Base-by-base conservation (phyloP, 768 basidiomycete species). In the Calocera viscosa region DNA sequence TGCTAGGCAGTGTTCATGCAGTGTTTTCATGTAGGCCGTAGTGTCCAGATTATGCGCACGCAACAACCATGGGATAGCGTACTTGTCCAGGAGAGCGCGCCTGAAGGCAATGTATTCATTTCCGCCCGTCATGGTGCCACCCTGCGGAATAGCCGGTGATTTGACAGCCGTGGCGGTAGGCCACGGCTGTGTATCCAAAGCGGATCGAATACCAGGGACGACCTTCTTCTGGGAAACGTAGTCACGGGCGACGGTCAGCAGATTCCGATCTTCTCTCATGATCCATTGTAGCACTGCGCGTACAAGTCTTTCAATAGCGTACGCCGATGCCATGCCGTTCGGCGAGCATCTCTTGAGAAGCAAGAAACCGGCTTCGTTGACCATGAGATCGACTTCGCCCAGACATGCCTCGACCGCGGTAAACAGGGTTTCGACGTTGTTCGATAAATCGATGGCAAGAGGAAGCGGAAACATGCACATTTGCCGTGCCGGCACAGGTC, bases 331-430 rank as follows among this genome's bases (percentile, higher is more conserved):
- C 74, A 90, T 79, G 17, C 85, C 82, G 69, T 83, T 87, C 0
- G 90, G 90, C 86, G 86, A 90, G 69, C 89, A 83, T 71, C 85
- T 81, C 66, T 84, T 81, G 3, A 79, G 77, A 17, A 91, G 76
- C 8, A 90, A 74, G 66, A 92, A 82, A 1, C 86, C 90, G 39
- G 81, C 78, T 75, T 93, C 91, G 71, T 90, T 89, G 30, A 86
- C 79, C 1, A 86, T 83, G 32, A 93, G 77, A 74, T 91, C 85
- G 28, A 90, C 73, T 71, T 90, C 88, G 3, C 79, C 77, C 26
- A 93, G 77, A 70, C 85, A 87, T 2, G 83, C 82, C 73, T 91
- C 90, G 30, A 91, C 83, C 2, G 87, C 81, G 7, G 84, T 80
- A 22, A 90, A 83, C 32, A 93, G 78, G 0, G 81, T 83, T 71